phyloP scores from a whole-genome alignment of 768 basidiomycete genomes.

The Sporobolomyces phaffii region DNA sequence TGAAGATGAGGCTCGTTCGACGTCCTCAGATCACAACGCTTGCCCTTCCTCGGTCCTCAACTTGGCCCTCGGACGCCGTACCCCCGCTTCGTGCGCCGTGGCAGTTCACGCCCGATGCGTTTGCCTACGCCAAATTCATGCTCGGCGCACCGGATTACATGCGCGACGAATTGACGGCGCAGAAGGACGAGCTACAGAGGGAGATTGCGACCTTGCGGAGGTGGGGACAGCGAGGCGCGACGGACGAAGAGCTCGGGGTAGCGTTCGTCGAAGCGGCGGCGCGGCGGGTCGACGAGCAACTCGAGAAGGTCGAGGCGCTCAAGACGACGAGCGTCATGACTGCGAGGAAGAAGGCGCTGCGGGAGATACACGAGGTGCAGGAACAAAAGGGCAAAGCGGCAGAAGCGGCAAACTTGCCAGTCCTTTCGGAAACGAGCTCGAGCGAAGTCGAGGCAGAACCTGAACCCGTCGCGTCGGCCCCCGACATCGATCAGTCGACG shows the following conservation, averaged over 20 bases:
- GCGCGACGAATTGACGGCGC: constrained; percentile 62
- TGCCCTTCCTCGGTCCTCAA: constrained; percentile 79
- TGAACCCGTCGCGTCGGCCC: constrained; percentile 3
- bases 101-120: constrained; percentile 89
- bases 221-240: constrained; percentile 48
- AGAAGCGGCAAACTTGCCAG: constrained; percentile 52
- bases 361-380: constrained; percentile 44
- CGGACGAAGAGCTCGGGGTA: constrained; percentile 63
- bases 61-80: constrained; percentile 90
- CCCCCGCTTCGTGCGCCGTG: constrained; percentile 91
- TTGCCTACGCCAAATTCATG: constrained; percentile 87
- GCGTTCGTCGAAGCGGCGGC: constrained; percentile 75
- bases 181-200: constrained; percentile 63
- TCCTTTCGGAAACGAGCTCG: constrained; percentile 28
- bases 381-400: constrained; percentile 53
- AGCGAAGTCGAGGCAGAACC: constrained; percentile 9
- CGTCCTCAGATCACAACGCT: constrained; percentile 91
- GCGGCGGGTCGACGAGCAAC: constrained; percentile 67
- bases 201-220: constrained; percentile 65
- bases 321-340: constrained; percentile 62
- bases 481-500: too few relatives aligned
- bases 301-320: constrained; percentile 63
- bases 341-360: constrained; percentile 58
- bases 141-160: constrained; percentile 84
- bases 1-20: constrained; percentile 83